Evolutionary conservation across 768 basidiomycete species (phyloP).

Genomic region (Pleurotus ostreatus): DNA sequence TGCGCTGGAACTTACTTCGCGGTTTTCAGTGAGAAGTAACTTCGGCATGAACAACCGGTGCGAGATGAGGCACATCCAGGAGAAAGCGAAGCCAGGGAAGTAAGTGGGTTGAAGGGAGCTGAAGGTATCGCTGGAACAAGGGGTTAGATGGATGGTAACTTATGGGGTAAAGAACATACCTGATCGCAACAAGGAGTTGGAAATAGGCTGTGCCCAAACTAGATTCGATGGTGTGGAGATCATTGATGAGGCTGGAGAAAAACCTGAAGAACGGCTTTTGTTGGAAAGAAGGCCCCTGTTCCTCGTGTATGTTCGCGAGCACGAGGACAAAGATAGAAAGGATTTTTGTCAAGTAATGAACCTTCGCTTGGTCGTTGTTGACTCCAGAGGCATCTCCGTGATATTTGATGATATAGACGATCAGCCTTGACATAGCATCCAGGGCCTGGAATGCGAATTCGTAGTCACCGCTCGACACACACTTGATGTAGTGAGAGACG

Average conservation of each 20-base stretch:
- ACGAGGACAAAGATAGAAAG: slow-evolving; percentile 96
- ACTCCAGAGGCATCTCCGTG: slow-evolving; percentile 93
- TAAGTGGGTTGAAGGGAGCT: slow-evolving; percentile 94
- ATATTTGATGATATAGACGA: slow-evolving; percentile 98
- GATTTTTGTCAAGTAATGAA: slow-evolving; percentile 95
- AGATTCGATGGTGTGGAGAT: slow-evolving; percentile 81
- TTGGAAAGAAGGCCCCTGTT: slow-evolving; percentile 86
- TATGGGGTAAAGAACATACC: slow-evolving; percentile 41
- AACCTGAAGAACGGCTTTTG: slow-evolving; percentile 98
- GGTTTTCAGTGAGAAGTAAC: slow-evolving; percentile 78
- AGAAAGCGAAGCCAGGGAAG: slow-evolving; percentile 98
- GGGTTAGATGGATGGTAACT: slow-evolving; percentile 12
- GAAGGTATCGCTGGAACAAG: slow-evolving; percentile 74
- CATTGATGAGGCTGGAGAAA: slow-evolving; percentile 94
- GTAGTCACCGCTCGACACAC: slow-evolving; percentile 65
- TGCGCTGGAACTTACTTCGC: slow-evolving; percentile 55
- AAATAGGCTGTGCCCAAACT: slow-evolving; percentile 88
- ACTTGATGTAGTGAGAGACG: slow-evolving; percentile 83
- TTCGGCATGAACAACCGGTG: slow-evolving; percentile 98
- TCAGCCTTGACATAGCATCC: slow-evolving; percentile 92
- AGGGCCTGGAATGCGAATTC: slow-evolving; percentile 85
- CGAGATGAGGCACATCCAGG: slow-evolving; percentile 95
- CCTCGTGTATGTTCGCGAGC: slow-evolving; percentile 91
- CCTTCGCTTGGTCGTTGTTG: slow-evolving; percentile 92
- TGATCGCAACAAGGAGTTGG: slow-evolving; percentile 81